Evolutionary conservation across 2,329 filamentous ascomycete species (phyloP).

Genomic region (Lizonia empirigonia): DNA sequence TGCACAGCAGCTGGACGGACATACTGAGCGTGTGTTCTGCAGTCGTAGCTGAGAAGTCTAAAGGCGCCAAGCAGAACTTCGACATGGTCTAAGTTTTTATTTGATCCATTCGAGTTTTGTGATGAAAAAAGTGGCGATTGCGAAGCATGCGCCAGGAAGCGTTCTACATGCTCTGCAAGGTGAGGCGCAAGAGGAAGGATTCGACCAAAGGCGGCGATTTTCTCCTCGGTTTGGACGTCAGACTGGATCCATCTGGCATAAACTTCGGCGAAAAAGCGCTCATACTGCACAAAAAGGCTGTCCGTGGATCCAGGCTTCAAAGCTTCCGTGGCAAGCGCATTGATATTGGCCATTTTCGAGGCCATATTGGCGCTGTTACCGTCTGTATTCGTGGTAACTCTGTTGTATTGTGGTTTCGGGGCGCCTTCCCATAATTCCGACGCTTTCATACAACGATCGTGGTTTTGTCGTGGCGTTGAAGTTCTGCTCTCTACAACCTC

Average conservation of each 20-base stretch:
- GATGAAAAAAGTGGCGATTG: constrained; percentile 31
- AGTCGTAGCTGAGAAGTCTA: constrained; percentile 79
- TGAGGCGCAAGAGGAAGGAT: constrained; percentile 83
- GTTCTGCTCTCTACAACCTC: constrained; percentile 21
- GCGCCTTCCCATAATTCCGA: constrained; percentile 47
- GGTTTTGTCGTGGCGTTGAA: constrained; percentile 24
- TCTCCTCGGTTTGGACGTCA: constrained; percentile 42
- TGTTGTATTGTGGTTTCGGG: constrained; percentile 24
- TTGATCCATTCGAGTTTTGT: constrained; percentile 4
- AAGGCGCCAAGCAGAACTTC: constrained; percentile 71
- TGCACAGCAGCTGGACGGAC: constrained; percentile 72
- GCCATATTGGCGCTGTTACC: constrained; percentile 19
- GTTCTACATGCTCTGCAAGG: constrained; percentile 73
- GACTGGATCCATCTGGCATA: constrained; percentile 76
- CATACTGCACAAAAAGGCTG: constrained; percentile 74
- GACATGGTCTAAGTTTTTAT: constrained; percentile 28
- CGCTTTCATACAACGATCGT: constrained; percentile 30
- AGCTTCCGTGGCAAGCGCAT: constrained; percentile 35
- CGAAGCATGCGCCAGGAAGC: constrained; percentile 45
- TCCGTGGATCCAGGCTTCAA: constrained; percentile 74
- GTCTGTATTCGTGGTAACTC: constrained; percentile 25
- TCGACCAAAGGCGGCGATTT: constrained; percentile 75
- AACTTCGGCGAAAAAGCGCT: constrained; percentile 77
- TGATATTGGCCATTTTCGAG: constrained; percentile 37
- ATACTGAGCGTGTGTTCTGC: constrained; percentile 67